Percentiles rank a stretch among this genome's conserved stretches.
phyloP scores from a whole-genome alignment of 2,329 filamentous ascomycete genomes.

The Aspergillus aculeatinus region DNA sequence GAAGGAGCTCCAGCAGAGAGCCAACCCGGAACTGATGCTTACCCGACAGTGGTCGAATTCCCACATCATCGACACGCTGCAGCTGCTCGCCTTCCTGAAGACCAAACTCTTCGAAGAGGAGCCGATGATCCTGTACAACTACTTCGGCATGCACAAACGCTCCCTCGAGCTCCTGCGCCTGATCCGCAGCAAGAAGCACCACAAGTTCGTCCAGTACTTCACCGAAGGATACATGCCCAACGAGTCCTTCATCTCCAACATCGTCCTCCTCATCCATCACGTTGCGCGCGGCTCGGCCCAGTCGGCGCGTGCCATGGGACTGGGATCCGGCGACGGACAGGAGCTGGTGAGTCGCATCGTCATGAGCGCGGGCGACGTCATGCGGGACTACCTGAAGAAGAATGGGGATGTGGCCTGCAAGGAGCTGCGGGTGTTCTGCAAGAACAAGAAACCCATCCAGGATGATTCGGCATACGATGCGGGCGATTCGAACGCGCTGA shows the following conservation, averaged over 20 bases:
- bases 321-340: constrained; percentile 2
- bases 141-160: constrained; percentile 33
- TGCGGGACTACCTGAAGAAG: constrained; percentile 26
- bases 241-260: constrained; percentile 25
- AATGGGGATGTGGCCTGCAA: constrained; percentile 29
- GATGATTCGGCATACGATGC: constrained; percentile 16
- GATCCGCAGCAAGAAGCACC: constrained; percentile 28
- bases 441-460: constrained; percentile 24
- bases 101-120: constrained; percentile 28
- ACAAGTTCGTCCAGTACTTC: constrained; percentile 31
- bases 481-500: constrained; percentile 12
- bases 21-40: constrained; percentile 5
- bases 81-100: constrained; percentile 28
- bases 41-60: constrained; percentile 22
- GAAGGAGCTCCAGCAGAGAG: constrained; percentile 9
- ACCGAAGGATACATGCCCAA: constrained; percentile 26
- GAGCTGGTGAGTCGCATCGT: constrained; percentile 24
- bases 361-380: constrained; percentile 25
- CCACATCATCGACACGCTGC: constrained; percentile 23
- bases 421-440: constrained; percentile 30
- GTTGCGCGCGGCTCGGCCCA: constrained; percentile 24
- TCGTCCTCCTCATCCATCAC: constrained; percentile 27
- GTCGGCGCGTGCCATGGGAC: constrained; percentile 14
- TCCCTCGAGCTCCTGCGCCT: constrained; percentile 26
- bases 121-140: constrained; percentile 29